Percentiles rank a stretch among this genome's conserved stretches.
Evolutionary conservation across 805 yeast species (phyloP).

Genomic region (Ogataea paraovalis): DNA sequence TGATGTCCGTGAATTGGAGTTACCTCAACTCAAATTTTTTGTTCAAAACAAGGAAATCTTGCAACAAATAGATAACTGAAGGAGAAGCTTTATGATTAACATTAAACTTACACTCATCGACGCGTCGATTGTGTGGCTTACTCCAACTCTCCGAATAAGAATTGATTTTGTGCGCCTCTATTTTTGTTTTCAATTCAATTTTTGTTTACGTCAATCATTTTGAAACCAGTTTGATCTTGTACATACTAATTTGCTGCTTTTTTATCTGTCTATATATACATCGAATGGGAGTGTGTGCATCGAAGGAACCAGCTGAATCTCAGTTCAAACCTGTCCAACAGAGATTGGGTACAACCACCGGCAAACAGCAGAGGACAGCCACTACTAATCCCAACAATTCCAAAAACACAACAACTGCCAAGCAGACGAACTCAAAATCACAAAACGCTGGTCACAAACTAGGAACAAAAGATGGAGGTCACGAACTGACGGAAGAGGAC

Average conservation of each 20-base stretch:
- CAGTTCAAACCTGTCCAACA: slow-evolving; percentile 1
- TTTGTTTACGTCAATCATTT: neutral
- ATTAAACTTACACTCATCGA: neutral
- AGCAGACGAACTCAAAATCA: too few species aligned
- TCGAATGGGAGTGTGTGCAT: slow-evolving; percentile 25
- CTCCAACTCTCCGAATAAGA: too few species aligned
- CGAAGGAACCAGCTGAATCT: slow-evolving; percentile 18
- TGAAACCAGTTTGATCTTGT: too few species aligned
- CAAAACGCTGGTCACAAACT: too few species aligned
- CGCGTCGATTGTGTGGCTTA: neutral
- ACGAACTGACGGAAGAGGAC: slow-evolving; percentile 8
- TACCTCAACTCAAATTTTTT: slow-evolving; percentile 37
- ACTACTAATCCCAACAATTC: neutral
- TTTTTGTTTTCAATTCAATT: neutral
- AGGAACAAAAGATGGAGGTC: slow-evolving; percentile 7
- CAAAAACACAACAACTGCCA: neutral
- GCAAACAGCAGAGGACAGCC: slow-evolving; percentile 1
- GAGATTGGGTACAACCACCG: slow-evolving; percentile 3
- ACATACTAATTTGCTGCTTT: too few species aligned
- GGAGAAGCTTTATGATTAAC: too few species aligned
- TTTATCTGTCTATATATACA: too few species aligned
- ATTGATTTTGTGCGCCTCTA: neutral
- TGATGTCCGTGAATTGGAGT: slow-evolving; percentile 34
- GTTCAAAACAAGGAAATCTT: slow-evolving; percentile 9
- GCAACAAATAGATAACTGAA: slow-evolving; percentile 9